These are phyloP conservation scores for Oryza officinalis DNA, from an alignment of 176 grass and related monocot species.

Conservation along the genomic window DNA sequence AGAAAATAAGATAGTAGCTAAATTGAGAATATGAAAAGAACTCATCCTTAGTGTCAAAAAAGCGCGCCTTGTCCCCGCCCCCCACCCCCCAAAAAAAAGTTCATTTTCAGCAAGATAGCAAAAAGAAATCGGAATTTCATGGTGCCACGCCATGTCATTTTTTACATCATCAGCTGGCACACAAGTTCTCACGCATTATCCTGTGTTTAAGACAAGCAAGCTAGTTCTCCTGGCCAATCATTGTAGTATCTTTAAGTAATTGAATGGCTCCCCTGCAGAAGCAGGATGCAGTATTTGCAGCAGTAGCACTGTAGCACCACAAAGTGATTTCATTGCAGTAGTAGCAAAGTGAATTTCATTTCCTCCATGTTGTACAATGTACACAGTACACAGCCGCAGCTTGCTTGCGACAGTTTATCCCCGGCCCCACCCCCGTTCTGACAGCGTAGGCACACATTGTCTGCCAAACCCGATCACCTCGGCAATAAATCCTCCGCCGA, in stretches of 20 bases:
- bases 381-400: too few relatives aligned
- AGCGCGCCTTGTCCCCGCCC: too few relatives aligned
- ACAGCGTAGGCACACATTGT: background rate
- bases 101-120: too few relatives aligned
- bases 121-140: too few relatives aligned
- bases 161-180: background rate
- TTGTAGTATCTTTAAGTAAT: background rate
- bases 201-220: background rate
- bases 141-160: background rate
- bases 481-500: conserved; percentile 32
- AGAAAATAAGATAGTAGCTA: too few relatives aligned
- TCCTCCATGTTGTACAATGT: background rate
- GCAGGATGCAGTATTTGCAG: background rate
- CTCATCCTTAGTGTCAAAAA: too few relatives aligned
- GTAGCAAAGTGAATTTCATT: background rate
- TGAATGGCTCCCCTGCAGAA: background rate
- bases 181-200: background rate
- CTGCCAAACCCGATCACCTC: conserved; percentile 10
- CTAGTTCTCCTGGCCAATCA: background rate
- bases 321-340: background rate
- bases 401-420: background rate
- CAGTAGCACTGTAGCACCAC: background rate
- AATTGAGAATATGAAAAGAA: too few relatives aligned
- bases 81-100: too few relatives aligned
- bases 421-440: conserved; percentile 20